Conservation (phyloP, 2,329 filamentous ascomycete species). For the Pyrenophora tritici-repentis region DNA sequence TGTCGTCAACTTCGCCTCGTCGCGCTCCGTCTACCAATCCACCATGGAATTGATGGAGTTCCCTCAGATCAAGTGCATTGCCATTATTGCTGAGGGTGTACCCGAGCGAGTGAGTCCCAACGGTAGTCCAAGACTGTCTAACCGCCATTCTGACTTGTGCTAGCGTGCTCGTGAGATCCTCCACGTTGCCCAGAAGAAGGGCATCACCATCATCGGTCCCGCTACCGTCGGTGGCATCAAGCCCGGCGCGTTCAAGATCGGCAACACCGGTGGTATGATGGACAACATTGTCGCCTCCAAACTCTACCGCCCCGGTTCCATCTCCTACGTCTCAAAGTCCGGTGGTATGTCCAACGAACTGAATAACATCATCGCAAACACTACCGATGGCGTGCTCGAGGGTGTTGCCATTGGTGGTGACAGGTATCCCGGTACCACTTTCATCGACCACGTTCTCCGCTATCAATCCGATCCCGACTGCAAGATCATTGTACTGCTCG, state of each 20-base stretch:
- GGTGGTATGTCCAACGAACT: conserved; percentile 99
- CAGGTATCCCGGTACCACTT: conserved; percentile 97
- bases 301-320: conserved; percentile 98
- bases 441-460: conserved; percentile 96
- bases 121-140: neutral
- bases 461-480: conserved; percentile 96
- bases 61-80: conserved; percentile 97
- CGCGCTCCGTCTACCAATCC: conserved; percentile 96
- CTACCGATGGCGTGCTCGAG: conserved; percentile 97
- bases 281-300: conserved; percentile 99
- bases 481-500: conserved; percentile 94
- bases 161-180: conserved; percentile 97
- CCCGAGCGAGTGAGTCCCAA: conserved; percentile 80
- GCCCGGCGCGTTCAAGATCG: conserved; percentile 99
- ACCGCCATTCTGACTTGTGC: conserved; percentile 19
- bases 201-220: conserved; percentile 97
- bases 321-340: conserved; percentile 99
- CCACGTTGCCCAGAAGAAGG: conserved; percentile 96
- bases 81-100: conserved; percentile 99
- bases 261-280: conserved; percentile 99
- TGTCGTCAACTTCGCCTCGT: conserved; percentile 99
- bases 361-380: conserved; percentile 98
- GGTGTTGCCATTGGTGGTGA: conserved; percentile 99
- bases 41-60: conserved; percentile 98
- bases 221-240: conserved; percentile 99